A percentile compares a stretch with the other conserved stretches of the same genome.
Evolutionary conservation across 1,139 yeast species (phyloP).

Genomic region (Kodamaea sp.): DNA sequence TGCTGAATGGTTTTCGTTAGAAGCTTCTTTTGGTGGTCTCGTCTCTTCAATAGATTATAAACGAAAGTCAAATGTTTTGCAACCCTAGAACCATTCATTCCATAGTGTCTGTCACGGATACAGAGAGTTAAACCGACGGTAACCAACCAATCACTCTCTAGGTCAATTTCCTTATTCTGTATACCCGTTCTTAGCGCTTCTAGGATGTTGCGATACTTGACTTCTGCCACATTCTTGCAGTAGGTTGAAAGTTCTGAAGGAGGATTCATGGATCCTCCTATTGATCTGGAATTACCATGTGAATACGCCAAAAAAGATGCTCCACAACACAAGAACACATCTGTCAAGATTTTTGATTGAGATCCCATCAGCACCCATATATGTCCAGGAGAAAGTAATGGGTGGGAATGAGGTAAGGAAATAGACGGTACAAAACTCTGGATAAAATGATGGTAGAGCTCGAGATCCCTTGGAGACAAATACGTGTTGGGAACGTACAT

Average conservation of each 20-base stretch:
- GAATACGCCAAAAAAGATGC: slow-evolving; percentile 29
- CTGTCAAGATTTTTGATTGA: slow-evolving; percentile 27
- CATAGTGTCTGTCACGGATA: slow-evolving; percentile 31
- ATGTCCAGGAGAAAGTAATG: slow-evolving; percentile 35
- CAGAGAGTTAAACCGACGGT: slow-evolving; percentile 38
- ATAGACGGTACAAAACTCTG: slow-evolving; percentile 36
- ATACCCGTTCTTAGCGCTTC: slow-evolving; percentile 10
- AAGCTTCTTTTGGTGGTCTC: slow-evolving; percentile 8
- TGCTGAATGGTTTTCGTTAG: not conserved
- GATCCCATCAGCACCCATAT: slow-evolving; percentile 24
- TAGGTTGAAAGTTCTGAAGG: slow-evolving; percentile 5
- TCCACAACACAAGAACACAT: slow-evolving; percentile 40
- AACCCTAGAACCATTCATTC: slow-evolving; percentile 27
- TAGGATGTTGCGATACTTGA: slow-evolving; percentile 24
- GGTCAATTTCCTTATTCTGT: slow-evolving; percentile 11
- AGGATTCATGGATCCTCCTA: too few species aligned
- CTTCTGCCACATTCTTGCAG: slow-evolving; percentile 18
- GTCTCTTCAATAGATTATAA: slow-evolving; percentile 15
- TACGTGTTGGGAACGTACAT: slow-evolving; percentile 11
- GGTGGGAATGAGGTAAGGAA: slow-evolving; percentile 44
- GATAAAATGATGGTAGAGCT: slow-evolving; percentile 31
- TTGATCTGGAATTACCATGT: too few species aligned
- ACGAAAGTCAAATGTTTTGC: slow-evolving; percentile 25
- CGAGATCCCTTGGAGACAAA: slow-evolving; percentile 13
- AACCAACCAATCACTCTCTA: slow-evolving; percentile 31